Conservation (phyloP, 345 rosid species). For the Xanthoceras sorbifolium region DNA sequence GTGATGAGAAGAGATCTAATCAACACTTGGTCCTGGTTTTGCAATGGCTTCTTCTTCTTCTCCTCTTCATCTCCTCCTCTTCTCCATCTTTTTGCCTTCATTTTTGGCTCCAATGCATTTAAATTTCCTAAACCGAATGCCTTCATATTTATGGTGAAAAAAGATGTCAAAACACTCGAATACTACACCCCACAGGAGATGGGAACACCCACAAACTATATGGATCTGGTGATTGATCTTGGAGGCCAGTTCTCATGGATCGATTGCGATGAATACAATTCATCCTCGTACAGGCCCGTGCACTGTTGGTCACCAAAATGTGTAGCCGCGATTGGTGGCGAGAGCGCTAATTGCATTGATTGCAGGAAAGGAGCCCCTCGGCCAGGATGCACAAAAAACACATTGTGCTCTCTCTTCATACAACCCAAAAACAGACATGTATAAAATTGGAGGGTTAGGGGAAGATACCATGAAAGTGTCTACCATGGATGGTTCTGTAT, state of each 20-base stretch:
- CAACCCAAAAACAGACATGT: constrained; percentile 12
- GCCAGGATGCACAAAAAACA: constrained; percentile 45
- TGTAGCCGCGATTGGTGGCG: background rate
- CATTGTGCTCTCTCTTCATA: constrained; percentile 30
- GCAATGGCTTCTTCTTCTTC: background rate
- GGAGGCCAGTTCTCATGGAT: constrained; percentile 43
- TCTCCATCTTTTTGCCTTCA: background rate
- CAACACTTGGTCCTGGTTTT: too few species aligned
- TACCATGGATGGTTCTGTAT: constrained; percentile 24
- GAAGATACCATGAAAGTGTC: constrained; percentile 25
- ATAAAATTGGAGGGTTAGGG: constrained; percentile 22
- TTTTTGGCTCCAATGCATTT: too few species aligned
- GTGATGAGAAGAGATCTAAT: too few species aligned
- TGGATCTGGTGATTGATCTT: constrained; percentile 35
- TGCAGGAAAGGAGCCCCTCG: constrained; percentile 18
- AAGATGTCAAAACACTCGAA: too few species aligned
- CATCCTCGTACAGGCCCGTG: constrained; percentile 36
- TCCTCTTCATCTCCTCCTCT: background rate
- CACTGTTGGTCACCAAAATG: constrained; percentile 34
- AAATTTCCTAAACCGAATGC: too few species aligned
- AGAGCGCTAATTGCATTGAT: constrained; percentile 17
- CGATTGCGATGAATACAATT: constrained; percentile 38
- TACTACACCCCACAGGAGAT: too few species aligned
- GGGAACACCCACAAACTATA: too few species aligned
- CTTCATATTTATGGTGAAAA: too few species aligned